Evolutionary conservation across 2,329 filamentous ascomycete genomes (phyloP).

Genomic region (Aspergillus niger): DNA sequence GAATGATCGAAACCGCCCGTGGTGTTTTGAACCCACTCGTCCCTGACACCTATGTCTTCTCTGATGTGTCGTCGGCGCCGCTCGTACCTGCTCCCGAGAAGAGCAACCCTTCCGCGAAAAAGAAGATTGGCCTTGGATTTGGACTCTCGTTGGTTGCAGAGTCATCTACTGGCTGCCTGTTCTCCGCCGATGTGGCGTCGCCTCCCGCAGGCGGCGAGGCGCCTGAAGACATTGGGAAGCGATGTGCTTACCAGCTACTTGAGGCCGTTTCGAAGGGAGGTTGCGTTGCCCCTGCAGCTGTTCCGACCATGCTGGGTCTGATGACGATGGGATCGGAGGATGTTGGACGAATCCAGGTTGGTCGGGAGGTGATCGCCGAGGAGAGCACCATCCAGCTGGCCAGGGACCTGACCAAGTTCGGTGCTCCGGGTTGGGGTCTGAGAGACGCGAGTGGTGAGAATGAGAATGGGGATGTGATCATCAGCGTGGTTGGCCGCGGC

Average conservation of each 20-base stretch:
- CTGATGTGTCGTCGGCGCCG: slow-evolving; percentile 63
- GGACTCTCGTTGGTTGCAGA: slow-evolving; percentile 89
- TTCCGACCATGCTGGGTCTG: slow-evolving; percentile 74
- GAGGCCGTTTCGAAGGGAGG: slow-evolving; percentile 81
- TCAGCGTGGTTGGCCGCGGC: slow-evolving; percentile 89
- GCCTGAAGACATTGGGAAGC: slow-evolving; percentile 86
- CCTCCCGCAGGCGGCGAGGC: slow-evolving; percentile 78
- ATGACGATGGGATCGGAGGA: slow-evolving; percentile 99
- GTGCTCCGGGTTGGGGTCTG: slow-evolving; percentile 86
- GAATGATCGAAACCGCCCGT: slow-evolving; percentile 90
- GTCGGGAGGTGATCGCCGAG: slow-evolving; percentile 76
- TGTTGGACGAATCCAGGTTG: slow-evolving; percentile 81
- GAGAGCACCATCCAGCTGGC: slow-evolving; percentile 79
- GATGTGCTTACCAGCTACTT: slow-evolving; percentile 84
- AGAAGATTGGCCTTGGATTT: slow-evolving; percentile 80
- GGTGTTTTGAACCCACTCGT: slow-evolving; percentile 84
- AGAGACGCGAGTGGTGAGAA: slow-evolving; percentile 71
- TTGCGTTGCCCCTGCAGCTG: slow-evolving; percentile 72
- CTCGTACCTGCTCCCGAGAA: slow-evolving; percentile 71
- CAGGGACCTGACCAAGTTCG: slow-evolving; percentile 84
- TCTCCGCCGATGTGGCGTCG: slow-evolving; percentile 77
- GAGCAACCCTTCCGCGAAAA: slow-evolving; percentile 56
- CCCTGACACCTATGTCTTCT: slow-evolving; percentile 86
- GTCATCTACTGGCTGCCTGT: slow-evolving; percentile 81
- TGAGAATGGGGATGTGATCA: slow-evolving; percentile 68